Evolutionary conservation across 495 filamentous ascomycete species (phyloP).

Genomic region (Chaetomidium leptoderma): DNA sequence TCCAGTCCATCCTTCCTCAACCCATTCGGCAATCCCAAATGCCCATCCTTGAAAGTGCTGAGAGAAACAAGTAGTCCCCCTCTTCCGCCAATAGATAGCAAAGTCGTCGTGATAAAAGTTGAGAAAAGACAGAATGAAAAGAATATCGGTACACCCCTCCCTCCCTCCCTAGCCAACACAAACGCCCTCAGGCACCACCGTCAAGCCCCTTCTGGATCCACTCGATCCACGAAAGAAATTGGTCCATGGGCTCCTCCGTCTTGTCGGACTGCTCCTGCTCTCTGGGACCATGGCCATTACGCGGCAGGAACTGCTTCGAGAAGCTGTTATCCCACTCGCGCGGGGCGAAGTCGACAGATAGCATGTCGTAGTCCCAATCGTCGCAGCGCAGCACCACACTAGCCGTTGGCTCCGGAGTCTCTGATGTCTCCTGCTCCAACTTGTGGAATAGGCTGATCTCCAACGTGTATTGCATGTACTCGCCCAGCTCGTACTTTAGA

Average conservation of each 20-base stretch:
- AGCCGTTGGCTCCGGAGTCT: not conserved
- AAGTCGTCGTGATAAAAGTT: not conserved
- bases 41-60: not conserved
- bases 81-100: not conserved
- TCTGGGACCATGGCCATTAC: not conserved
- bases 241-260: constrained; percentile 6
- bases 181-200: not conserved
- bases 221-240: constrained; percentile 20
- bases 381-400: constrained; percentile 10
- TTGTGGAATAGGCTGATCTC: constrained; percentile 19
- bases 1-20: no score
- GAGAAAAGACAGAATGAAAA: not conserved
- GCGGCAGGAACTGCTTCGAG: constrained; percentile 12
- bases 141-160: not conserved
- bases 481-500: constrained; percentile 14
- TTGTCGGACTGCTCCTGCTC: not conserved
- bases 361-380: constrained; percentile 25
- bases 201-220: constrained; percentile 22
- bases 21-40: not conserved
- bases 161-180: not conserved
- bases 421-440: constrained; percentile 3
- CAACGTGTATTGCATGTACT: constrained; percentile 15
- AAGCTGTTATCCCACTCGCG: constrained; percentile 21
- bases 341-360: not conserved
- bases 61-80: not conserved